These are phyloP conservation scores for Pyrenophora tritici-repentis DNA, from an alignment of 2,329 filamentous ascomycete species.

Conservation along the genomic window DNA sequence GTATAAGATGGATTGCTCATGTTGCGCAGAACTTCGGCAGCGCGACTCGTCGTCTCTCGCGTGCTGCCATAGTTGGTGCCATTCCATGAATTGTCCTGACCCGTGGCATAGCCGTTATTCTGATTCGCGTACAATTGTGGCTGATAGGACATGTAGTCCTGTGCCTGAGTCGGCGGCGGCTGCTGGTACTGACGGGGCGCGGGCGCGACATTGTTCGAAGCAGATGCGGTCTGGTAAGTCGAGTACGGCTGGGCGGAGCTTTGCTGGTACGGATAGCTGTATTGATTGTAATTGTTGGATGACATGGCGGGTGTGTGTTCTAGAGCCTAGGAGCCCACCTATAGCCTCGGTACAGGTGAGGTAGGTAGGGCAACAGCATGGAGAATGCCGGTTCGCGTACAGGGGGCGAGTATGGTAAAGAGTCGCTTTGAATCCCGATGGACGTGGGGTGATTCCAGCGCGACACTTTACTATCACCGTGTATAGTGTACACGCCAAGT, in stretches of 20 bases:
- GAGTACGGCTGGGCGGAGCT: slow-evolving; percentile 37
- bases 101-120: slow-evolving; percentile 23
- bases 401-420: not conserved
- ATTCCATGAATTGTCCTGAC: slow-evolving; percentile 31
- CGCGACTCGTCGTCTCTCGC: slow-evolving; percentile 34
- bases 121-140: slow-evolving; percentile 27
- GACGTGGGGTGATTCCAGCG: not conserved
- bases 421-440: not conserved
- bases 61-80: slow-evolving; percentile 30
- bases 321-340: slow-evolving; percentile 5
- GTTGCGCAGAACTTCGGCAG: slow-evolving; percentile 41
- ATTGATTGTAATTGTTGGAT: slow-evolving; percentile 33
- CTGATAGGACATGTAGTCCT: slow-evolving; percentile 38
- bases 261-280: slow-evolving; percentile 37
- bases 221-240: slow-evolving; percentile 31
- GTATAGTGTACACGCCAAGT: not conserved
- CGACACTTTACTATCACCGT: not conserved
- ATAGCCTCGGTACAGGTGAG: slow-evolving; percentile 5
- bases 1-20: slow-evolving; percentile 41
- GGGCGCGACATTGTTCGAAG: slow-evolving; percentile 31
- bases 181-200: slow-evolving; percentile 35
- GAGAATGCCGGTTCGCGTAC: slow-evolving; percentile 6
- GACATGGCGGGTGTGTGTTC: slow-evolving; percentile 25
- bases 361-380: slow-evolving; percentile 7
- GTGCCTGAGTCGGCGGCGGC: slow-evolving; percentile 26